Base-by-base conservation (phyloP, 805 yeast genomes). In the Saccharomycopsis sp. region DNA sequence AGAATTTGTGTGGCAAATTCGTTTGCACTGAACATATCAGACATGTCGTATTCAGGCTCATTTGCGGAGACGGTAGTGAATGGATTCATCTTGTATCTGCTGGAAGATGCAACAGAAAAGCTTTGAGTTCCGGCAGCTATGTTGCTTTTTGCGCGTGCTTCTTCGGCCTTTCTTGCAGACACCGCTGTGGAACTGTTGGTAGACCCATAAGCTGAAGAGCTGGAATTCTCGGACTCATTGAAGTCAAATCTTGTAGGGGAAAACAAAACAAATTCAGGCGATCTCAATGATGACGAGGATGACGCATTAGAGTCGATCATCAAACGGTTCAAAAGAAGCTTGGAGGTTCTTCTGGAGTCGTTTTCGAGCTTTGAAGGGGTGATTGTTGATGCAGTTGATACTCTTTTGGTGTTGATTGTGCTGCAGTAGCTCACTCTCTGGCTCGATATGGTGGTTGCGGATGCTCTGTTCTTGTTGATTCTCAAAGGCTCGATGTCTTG, bases 371-470 rank as follows among this genome's bases (percentile, higher is more conserved):
- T 53, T 21, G 47, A 18, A 12, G 60, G 58, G 34, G 62, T 60
- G 29, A 60, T 53, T 20, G 63, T 60, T 20, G 61, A 57, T n/a
- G 63, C 59, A 14, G 59, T 50, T 2, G 61, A 57, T 12, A 53
- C 14, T 52, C 61, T 51, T 24, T 50, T 37, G 9, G 16, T 51
- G 20, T 47, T 52, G 24, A 50, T 24, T n/a, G 52, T 24, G 24
- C 29, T n/a, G 52, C 52, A 24, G 16, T 24, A 24, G 21, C 34
- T 50, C 5, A 24, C 5, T 50, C 48, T 44, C 21, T 44, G 48
- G 23, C 23, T n/a, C 5, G 52, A 50, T 5, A 50, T 50, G 23
- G 34, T 50, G 23, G 24, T 50, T 15, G 52, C 7, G 18, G 52
- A 20, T 12, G 48, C 4, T 16, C 21, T 44, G 48, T 44, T 23